Conservation (phyloP, 371 early-diverging fungal species). For the Mortierella sp. region DNA sequence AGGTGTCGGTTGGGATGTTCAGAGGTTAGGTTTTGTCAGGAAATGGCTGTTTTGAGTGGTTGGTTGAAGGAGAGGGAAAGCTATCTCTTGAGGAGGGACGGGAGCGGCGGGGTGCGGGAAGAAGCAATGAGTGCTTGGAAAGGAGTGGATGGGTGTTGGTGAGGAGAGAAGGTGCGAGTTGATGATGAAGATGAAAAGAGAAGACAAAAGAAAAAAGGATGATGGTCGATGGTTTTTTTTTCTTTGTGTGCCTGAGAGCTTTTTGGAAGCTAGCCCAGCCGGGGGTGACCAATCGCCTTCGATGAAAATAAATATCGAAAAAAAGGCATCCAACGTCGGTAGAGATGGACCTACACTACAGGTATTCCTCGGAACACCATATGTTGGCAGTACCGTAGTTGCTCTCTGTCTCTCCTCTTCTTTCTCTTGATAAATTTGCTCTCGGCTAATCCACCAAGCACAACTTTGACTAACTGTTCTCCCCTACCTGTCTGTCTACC, state of each 20-base stretch:
- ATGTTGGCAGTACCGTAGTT: neutral
- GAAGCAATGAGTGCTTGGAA: neutral
- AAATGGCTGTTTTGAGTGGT: neutral
- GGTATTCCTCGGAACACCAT: neutral
- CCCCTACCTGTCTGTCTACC: neutral
- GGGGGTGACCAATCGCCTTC: neutral
- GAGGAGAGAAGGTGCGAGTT: neutral
- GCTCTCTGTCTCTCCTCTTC: neutral
- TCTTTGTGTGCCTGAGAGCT: conserved; percentile 2
- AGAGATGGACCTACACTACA: neutral
- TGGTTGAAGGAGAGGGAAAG: too few relatives aligned
- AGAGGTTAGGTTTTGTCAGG: neutral
- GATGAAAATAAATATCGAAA: neutral
- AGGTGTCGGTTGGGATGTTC: conserved; percentile 1
- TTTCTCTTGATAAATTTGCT: neutral
- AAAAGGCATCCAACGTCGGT: neutral
- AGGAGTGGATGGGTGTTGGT: neutral
- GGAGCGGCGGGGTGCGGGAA: neutral
- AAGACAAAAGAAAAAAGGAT: neutral
- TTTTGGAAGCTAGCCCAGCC: neutral
- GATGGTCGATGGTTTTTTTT: neutral
- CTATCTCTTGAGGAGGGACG: neutral
- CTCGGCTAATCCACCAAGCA: neutral
- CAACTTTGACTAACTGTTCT: neutral
- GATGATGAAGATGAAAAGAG: conserved; percentile 4